Evolutionary conservation across 1,284 basidiomycete species (phyloP).

Genomic region (Pyrrhoderma lamaoense): DNA sequence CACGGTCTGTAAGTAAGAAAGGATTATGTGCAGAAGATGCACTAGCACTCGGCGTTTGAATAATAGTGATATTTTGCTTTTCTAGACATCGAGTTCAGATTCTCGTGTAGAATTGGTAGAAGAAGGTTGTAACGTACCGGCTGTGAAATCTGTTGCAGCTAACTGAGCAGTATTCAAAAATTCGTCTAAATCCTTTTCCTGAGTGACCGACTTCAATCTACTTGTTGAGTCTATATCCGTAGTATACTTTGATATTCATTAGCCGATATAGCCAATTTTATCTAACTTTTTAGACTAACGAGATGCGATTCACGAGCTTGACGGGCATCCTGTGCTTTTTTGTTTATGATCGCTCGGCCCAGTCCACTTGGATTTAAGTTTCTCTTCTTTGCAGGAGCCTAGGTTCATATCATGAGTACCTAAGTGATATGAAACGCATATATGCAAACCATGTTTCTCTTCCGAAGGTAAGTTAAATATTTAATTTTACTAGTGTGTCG

Average conservation of each 20-base stretch:
- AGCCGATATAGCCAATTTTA: slow-evolving; percentile 6
- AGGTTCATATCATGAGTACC: not conserved
- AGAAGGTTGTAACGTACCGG: slow-evolving; percentile 53
- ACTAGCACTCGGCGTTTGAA: slow-evolving; percentile 53
- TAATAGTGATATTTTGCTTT: slow-evolving; percentile 86
- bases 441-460: slow-evolving; percentile 5
- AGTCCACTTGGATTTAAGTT: slow-evolving; percentile 70
- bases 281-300: slow-evolving; percentile 37
- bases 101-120: not conserved
- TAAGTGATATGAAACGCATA: not conserved
- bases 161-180: slow-evolving; percentile 94
- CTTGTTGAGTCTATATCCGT: slow-evolving; percentile 66
- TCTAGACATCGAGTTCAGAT: slow-evolving; percentile 42
- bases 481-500: no score
- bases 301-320: slow-evolving; percentile 65
- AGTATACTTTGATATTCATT: slow-evolving; percentile 50
- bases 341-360: slow-evolving; percentile 88
- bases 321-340: slow-evolving; percentile 75
- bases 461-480: no score
- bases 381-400: slow-evolving; percentile 42
- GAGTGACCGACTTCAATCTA: slow-evolving; percentile 87
- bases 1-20: slow-evolving; percentile 77
- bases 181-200: slow-evolving; percentile 93
- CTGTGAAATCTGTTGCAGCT: slow-evolving; percentile 96
- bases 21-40: slow-evolving; percentile 63